Conservation (phyloP, 139 green algal genomes). For the Pseudopediastrum boryanum region DNA sequence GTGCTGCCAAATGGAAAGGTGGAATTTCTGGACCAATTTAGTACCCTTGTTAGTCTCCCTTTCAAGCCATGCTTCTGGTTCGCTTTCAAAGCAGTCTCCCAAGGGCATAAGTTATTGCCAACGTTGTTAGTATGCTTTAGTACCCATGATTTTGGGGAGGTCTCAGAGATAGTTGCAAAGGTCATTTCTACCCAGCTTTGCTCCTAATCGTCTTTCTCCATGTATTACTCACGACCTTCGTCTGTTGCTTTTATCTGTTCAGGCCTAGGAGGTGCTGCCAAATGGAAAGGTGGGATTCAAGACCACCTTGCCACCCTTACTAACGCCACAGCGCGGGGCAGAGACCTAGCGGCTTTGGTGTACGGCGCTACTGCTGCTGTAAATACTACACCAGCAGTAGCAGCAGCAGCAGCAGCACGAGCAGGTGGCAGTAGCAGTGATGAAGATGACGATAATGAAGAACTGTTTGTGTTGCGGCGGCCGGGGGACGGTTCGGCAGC, state of each 20-base stretch:
- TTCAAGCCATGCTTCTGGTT: no score
- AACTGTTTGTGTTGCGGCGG: conserved; percentile 50
- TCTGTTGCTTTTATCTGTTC: no score
- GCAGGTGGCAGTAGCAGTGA: conserved; percentile 22
- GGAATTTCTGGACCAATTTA: conserved; percentile 14
- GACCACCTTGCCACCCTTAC: conserved; percentile 43
- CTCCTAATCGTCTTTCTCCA: no score
- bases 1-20: conserved; percentile 26
- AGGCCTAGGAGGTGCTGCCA: conserved; percentile 22
- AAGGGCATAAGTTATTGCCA: no score
- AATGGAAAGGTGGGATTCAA: conserved; percentile 25
- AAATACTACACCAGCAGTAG: conserved; percentile 18
- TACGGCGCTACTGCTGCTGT: no score
- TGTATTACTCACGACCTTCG: no score
- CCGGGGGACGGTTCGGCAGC: not conserved
- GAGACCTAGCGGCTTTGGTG: conserved; percentile 55
- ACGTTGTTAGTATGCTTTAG: no score
- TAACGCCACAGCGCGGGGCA: conserved; percentile 15
- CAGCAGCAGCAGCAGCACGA: conserved; percentile 6
- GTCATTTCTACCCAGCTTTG: no score
- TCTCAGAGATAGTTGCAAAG: no score
- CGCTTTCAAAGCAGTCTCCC: no score
- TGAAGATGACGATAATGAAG: conserved; percentile 45
- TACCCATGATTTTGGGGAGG: no score
- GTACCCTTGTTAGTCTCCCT: conserved; percentile 53